Percentiles rank a stretch among this genome's conserved stretches.
Evolutionary conservation across 331 rosid species (phyloP).

Genomic region (Pyracantha coccinea): DNA sequence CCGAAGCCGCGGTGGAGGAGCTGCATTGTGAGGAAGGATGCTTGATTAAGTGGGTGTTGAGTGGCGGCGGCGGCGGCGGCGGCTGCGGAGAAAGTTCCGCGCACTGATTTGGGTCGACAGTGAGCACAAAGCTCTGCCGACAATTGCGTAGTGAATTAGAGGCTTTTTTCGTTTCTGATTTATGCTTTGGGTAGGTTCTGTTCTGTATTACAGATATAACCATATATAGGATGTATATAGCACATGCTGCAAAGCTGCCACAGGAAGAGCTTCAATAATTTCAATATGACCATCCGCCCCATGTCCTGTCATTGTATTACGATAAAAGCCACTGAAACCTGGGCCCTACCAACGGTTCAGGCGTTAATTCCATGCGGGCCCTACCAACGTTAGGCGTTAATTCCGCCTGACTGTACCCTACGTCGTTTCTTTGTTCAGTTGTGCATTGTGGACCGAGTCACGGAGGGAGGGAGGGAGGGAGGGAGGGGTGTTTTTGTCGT

Average conservation of each 20-base stretch:
- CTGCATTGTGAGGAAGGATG: slow-evolving; percentile 33
- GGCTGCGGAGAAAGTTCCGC: background rate
- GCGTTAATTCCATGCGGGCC: slow-evolving; percentile 38
- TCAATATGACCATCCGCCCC: slow-evolving; percentile 13
- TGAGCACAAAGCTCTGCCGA: slow-evolving; percentile 22
- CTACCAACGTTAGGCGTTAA: slow-evolving; percentile 39
- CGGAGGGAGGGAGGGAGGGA: too few species aligned
- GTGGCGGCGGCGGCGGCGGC: background rate
- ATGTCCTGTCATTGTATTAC: slow-evolving; percentile 12
- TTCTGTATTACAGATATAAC: background rate
- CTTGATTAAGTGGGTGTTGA: background rate
- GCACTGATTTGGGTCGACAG: background rate
- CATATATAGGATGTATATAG: background rate
- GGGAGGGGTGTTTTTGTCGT: slow-evolving; percentile 21
- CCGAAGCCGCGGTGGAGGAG: slow-evolving; percentile 13
- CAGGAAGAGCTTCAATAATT: background rate
- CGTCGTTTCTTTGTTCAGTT: slow-evolving; percentile 4
- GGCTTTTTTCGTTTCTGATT: background rate
- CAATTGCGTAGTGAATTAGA: slow-evolving; percentile 13
- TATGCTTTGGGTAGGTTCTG: background rate
- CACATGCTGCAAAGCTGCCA: background rate
- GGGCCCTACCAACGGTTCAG: slow-evolving; percentile 52
- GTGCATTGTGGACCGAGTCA: background rate
- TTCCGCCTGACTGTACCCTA: slow-evolving; percentile 26
- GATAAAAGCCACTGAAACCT: slow-evolving; percentile 7